Percentiles rank a stretch among this genome's conserved stretches.
phyloP scores from a whole-genome alignment of 2,329 filamentous ascomycete genomes.

The Dactylonectria estremocensis region DNA sequence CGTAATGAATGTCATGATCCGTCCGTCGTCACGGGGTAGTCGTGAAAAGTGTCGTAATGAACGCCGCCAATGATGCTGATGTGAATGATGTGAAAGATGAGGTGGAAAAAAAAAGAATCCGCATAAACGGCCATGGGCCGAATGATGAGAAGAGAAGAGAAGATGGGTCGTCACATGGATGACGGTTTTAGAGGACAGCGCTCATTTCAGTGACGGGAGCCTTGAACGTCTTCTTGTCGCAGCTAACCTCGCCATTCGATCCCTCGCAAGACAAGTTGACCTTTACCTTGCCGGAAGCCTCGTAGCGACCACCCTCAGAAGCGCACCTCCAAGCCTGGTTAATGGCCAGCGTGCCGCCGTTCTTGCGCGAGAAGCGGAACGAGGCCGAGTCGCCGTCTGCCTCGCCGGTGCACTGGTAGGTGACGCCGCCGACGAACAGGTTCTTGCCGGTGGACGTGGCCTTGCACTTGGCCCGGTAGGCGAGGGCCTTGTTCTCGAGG shows the following conservation, averaged over 20 bases:
- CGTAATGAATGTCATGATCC: neutral
- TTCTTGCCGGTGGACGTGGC: neutral
- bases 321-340: neutral
- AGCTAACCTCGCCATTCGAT: neutral
- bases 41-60: neutral
- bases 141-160: neutral
- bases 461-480: neutral
- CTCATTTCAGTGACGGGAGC: neutral
- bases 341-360: neutral
- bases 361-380: neutral
- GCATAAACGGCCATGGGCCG: too few relatives aligned
- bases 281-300: neutral
- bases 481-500: neutral
- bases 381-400: neutral
- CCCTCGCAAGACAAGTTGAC: neutral
- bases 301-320: neutral
- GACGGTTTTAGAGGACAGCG: neutral
- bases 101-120: too few relatives aligned
- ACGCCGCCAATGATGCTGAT: neutral
- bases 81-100: neutral
- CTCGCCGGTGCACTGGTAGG: neutral
- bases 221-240: neutral
- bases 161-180: neutral
- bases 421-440: neutral
- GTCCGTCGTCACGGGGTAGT: neutral